Evolutionary conservation across 2,329 filamentous ascomycete species (phyloP).

Genomic region (Trichoderma hamatum): DNA sequence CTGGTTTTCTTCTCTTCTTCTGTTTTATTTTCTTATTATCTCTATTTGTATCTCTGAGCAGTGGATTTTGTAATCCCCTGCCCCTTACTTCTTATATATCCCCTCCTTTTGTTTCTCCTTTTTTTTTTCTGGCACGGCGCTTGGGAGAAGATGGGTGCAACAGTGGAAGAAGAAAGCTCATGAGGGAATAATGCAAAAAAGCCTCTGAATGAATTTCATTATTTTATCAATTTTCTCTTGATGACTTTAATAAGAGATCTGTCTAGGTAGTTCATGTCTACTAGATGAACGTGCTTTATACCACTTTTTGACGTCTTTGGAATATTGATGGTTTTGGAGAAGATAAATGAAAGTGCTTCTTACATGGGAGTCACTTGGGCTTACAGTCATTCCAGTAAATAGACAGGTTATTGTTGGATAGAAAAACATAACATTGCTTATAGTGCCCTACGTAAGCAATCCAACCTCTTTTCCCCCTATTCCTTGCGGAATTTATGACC

Average conservation of each 20-base stretch:
- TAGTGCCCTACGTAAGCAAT: background rate
- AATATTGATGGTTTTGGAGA: background rate
- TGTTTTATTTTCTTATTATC: background rate
- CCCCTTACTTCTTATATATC: background rate
- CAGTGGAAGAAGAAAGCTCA: background rate
- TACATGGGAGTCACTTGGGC: background rate
- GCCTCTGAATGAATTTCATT: background rate
- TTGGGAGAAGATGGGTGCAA: constrained; percentile 5
- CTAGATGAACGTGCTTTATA: constrained; percentile 13
- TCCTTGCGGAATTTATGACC: background rate
- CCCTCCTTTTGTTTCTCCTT: background rate
- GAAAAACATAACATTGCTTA: background rate
- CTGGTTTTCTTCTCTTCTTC: background rate
- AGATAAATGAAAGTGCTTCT: background rate
- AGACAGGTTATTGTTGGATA: background rate
- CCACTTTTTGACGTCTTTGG: constrained; percentile 6
- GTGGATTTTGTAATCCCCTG: background rate
- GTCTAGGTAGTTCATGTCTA: background rate
- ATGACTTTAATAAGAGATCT: background rate
- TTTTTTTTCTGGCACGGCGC: constrained; percentile 10
- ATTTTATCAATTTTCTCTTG: background rate
- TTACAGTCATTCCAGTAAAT: background rate
- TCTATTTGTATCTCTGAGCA: background rate
- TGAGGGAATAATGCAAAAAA: constrained; percentile 1
- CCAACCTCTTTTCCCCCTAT: background rate